phyloP scores from a whole-genome alignment of 352 stramenopile species.

The Phytopythium ostracodes region DNA sequence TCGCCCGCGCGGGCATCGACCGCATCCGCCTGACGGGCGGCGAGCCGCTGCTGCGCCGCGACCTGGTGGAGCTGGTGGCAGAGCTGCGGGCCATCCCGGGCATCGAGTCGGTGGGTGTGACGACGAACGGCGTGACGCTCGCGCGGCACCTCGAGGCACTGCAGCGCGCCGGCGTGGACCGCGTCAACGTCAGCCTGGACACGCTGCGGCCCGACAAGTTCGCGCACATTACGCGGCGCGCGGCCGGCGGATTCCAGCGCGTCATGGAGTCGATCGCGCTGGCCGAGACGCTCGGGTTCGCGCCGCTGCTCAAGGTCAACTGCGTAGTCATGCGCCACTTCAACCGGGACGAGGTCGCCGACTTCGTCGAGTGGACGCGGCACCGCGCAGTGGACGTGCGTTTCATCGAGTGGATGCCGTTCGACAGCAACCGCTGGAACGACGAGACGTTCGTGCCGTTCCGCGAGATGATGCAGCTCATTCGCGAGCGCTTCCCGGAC shows the following conservation, averaged over 20 bases:
- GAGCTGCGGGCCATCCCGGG: conserved; percentile 55
- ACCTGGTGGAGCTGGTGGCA: conserved; percentile 49
- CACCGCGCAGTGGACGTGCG: conserved; percentile 89
- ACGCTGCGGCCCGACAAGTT: conserved; percentile 93
- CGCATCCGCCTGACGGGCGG: conserved; percentile 96
- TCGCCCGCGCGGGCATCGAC: conserved; percentile 87
- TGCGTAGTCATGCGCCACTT: conserved; percentile 96
- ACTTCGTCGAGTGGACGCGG: conserved; percentile 93
- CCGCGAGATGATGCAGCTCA: conserved; percentile 85
- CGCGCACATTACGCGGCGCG: conserved; percentile 90
- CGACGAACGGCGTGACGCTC: conserved; percentile 96
- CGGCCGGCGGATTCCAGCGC: conserved; percentile 56
- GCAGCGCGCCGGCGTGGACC: conserved; percentile 79
- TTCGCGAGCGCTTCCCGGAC: conserved; percentile 34
- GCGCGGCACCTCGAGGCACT: conserved; percentile 75
- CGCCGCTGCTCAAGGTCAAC: conserved; percentile 93
- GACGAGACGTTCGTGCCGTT: conserved; percentile 92
- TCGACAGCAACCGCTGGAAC: conserved; percentile 97
- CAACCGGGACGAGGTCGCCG: conserved; percentile 93
- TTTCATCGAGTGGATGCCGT: conserved; percentile 99
- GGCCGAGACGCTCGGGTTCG: conserved; percentile 43
- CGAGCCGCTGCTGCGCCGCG: conserved; percentile 74
- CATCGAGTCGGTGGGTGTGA: conserved; percentile 90
- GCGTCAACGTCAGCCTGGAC: conserved; percentile 96
- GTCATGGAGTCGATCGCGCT: conserved; percentile 86